phyloP scores from a whole-genome alignment of 306 rosid genomes.

The Pueraria montana region DNA sequence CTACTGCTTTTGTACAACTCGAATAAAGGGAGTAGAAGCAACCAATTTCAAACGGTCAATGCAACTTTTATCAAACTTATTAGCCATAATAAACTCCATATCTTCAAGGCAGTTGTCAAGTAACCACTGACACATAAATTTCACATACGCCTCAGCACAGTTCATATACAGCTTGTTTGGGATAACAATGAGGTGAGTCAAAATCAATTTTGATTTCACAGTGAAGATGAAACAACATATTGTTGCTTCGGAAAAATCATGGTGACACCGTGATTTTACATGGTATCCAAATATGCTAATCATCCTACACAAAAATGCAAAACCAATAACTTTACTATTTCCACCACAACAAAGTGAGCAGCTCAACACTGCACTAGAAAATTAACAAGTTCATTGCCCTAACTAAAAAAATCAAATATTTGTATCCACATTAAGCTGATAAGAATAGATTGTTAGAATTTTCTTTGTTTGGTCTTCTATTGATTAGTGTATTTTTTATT shows the following conservation, averaged over 20 bases:
- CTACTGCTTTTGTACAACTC: conserved; percentile 87
- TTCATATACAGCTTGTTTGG: no score
- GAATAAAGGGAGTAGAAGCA: conserved; percentile 77
- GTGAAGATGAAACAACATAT: no score
- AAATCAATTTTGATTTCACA: no score
- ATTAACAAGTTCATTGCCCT: background rate
- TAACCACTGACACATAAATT: conserved; percentile 86
- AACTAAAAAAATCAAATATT: conserved; percentile 28
- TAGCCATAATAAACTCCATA: conserved; percentile 92
- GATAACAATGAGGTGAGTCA: no score
- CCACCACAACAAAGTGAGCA: background rate
- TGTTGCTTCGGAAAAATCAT: no score
- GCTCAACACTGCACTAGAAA: conserved; percentile 15
- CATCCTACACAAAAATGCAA: conserved; percentile 68
- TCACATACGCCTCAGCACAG: conserved; percentile 96
- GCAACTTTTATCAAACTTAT: conserved; percentile 82
- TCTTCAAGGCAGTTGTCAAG: conserved; percentile 91
- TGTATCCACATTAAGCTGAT: background rate
- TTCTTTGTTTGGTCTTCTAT: no score
- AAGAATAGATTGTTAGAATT: no score
- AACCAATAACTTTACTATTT: conserved; percentile 29
- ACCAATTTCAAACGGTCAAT: conserved; percentile 85
- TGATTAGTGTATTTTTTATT: no score
- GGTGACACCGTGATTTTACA: no score
- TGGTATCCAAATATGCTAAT: no score